phyloP scores from a whole-genome alignment of 495 filamentous ascomycete species.

The Neurospora sp. region DNA sequence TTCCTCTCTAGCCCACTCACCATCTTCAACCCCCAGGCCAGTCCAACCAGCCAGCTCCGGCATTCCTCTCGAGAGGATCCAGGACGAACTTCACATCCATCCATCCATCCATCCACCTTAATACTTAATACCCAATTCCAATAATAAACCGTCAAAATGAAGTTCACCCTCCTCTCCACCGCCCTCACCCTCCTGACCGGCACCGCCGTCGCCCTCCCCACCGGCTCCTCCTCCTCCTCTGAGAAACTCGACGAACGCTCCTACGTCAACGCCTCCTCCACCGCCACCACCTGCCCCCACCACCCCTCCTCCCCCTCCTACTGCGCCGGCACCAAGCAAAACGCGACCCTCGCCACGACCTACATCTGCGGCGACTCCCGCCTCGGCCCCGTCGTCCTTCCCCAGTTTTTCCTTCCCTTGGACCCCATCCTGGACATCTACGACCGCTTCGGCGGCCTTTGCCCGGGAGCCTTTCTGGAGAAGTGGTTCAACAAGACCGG shows the following conservation, averaged over 20 bases:
- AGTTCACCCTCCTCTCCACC: neutral
- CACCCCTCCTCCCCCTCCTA: constrained; percentile 1
- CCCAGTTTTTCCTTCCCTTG: constrained; percentile 28
- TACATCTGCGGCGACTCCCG: constrained; percentile 45
- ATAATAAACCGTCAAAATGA: neutral
- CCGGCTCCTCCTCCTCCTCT: neutral
- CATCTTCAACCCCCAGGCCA: neutral
- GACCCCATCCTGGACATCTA: constrained; percentile 27
- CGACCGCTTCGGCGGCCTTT: constrained; percentile 38
- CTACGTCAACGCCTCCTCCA: neutral
- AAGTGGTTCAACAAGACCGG: constrained; percentile 30
- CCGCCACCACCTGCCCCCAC: neutral
- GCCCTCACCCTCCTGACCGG: neutral
- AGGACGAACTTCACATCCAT: neutral
- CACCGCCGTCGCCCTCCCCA: neutral
- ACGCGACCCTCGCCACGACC: constrained; percentile 7
- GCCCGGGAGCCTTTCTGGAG: constrained; percentile 37
- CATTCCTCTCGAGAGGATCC: neutral
- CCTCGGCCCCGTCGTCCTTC: constrained; percentile 37
- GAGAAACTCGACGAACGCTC: neutral
- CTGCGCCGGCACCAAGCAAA: constrained; percentile 32
- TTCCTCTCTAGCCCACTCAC: neutral
- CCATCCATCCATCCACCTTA: neutral
- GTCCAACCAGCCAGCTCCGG: neutral
- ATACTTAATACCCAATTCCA: neutral